Conservation (phyloP, 2,329 filamentous ascomycete species). For the Monosporascus sp. region DNA sequence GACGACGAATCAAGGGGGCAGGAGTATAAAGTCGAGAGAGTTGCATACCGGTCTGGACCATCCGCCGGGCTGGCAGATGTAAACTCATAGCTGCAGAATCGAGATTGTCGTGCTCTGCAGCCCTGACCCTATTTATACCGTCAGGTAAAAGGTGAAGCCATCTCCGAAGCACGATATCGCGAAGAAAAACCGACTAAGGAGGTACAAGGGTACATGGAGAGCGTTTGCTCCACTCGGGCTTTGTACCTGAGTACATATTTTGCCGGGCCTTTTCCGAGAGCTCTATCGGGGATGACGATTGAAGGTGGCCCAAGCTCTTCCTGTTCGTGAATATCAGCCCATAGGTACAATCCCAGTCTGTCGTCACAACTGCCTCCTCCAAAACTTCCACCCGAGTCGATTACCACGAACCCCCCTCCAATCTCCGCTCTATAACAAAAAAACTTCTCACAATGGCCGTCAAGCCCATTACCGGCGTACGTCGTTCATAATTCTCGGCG, state of each 20-base stretch:
- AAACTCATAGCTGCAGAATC: slow-evolving; percentile 53
- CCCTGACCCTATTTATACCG: not conserved
- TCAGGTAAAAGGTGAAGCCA: too few relatives aligned
- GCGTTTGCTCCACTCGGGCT: too few relatives aligned
- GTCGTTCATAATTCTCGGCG: slow-evolving; percentile 27
- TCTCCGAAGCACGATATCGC: too few relatives aligned
- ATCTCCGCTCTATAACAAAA: slow-evolving; percentile 10
- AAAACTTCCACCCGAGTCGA: not conserved
- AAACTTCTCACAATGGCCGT: slow-evolving; percentile 44
- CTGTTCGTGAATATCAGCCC: too few relatives aligned
- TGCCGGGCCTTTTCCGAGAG: too few relatives aligned
- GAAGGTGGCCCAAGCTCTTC: too few relatives aligned
- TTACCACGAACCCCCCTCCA: slow-evolving; percentile 2
- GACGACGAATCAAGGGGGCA: slow-evolving; percentile 4
- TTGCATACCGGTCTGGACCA: slow-evolving; percentile 54
- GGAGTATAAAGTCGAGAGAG: slow-evolving; percentile 7
- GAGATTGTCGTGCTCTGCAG: slow-evolving; percentile 3
- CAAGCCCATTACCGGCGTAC: slow-evolving; percentile 56
- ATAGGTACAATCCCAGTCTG: not conserved
- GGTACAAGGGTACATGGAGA: too few relatives aligned
- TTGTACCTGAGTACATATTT: too few relatives aligned
- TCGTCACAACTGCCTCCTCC: not conserved
- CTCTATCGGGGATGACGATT: too few relatives aligned
- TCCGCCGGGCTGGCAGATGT: slow-evolving; percentile 57
- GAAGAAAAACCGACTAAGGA: too few relatives aligned